Evolutionary conservation across 2,329 filamentous ascomycete species (phyloP).

Genomic region (Ascochyta rabiei): DNA sequence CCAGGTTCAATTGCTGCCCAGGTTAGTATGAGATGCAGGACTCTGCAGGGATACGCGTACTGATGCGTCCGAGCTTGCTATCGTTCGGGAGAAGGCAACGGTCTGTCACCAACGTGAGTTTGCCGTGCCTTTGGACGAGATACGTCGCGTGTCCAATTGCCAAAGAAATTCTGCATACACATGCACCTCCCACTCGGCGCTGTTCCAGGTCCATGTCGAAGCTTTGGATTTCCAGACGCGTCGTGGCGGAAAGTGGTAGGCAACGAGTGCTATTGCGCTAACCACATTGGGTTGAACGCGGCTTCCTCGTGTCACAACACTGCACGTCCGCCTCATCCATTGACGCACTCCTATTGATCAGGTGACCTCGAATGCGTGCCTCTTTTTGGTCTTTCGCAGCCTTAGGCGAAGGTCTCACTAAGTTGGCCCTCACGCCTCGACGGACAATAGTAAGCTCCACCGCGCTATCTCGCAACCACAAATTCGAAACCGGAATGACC

Average conservation of each 20-base stretch:
- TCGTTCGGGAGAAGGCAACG: neutral
- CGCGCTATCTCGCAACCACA: constrained; percentile 18
- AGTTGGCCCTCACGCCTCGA: constrained; percentile 17
- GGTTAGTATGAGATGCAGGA: neutral
- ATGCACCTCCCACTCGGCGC: neutral
- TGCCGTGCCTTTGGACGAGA: neutral
- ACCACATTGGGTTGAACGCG: neutral
- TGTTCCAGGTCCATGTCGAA: constrained; percentile 17
- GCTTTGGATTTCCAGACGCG: constrained; percentile 16
- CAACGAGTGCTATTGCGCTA: neutral
- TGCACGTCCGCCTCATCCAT: neutral
- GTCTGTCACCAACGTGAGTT: constrained; percentile 3
- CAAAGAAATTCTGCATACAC: neutral
- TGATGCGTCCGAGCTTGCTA: constrained; percentile 24
- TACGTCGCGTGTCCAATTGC: neutral
- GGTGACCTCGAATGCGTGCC: neutral
- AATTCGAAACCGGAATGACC: constrained; percentile 21
- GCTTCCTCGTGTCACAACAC: neutral
- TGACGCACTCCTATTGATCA: neutral
- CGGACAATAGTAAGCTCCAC: constrained; percentile 47
- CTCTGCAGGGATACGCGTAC: constrained; percentile 16
- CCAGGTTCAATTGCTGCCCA: constrained; percentile 25
- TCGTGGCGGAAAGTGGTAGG: constrained; percentile 16
- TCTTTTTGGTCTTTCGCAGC: neutral
- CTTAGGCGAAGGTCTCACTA: constrained; percentile 21